These are phyloP conservation scores for Chlorella sorokiniana DNA, from an alignment of 139 green algal species.

Conservation along the genomic window DNA sequence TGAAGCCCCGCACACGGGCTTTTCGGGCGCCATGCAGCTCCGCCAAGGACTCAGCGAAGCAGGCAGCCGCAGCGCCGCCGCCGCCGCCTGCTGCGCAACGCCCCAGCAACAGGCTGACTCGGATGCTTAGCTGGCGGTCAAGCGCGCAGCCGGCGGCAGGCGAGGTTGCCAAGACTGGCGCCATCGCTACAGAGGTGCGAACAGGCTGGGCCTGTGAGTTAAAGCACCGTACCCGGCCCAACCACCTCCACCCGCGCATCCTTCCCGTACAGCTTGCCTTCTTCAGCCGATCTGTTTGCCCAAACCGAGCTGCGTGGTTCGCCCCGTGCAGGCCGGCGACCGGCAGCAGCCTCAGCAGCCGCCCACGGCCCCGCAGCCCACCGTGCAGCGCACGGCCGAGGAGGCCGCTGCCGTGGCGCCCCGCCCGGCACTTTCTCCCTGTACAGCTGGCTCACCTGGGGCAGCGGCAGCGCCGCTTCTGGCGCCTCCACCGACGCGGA, in stretches of 20 bases:
- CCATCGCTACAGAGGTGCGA: no score
- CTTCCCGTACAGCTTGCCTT: neutral
- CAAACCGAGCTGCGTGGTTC: neutral
- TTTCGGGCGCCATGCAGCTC: neutral
- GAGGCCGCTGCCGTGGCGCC: neutral
- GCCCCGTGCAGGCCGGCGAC: neutral
- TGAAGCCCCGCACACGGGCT: no score
- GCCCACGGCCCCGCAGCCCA: neutral
- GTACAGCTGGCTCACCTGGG: slow-evolving; percentile 20
- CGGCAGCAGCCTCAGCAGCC: neutral
- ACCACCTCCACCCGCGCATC: neutral
- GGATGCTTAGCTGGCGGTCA: slow-evolving; percentile 3
- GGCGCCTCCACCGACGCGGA: neutral
- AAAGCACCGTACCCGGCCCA: neutral
- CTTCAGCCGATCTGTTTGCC: neutral
- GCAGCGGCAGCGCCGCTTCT: neutral
- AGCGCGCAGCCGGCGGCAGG: neutral
- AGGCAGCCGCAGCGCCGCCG: neutral
- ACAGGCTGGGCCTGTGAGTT: neutral
- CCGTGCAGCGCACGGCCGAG: neutral
- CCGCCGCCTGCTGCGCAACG: neutral
- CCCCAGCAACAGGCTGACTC: neutral
- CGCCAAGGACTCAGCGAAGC: neutral
- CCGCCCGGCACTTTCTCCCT: neutral
- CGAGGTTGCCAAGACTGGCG: neutral